Evolutionary conservation across 2,329 filamentous ascomycete genomes (phyloP).

Genomic region (Fusarium sp.): DNA sequence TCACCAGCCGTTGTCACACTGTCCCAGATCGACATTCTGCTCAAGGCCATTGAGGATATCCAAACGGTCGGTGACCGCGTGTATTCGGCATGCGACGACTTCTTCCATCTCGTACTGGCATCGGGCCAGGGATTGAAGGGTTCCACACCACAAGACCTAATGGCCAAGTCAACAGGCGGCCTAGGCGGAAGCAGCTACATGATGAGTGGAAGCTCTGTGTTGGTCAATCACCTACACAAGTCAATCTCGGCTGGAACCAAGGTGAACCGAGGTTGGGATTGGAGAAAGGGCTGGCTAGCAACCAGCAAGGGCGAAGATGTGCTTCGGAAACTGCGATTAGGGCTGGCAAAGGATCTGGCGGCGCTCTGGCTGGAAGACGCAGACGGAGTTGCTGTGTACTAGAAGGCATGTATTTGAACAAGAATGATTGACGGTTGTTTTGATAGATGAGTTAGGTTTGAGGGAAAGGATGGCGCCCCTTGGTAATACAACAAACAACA

Average conservation of each 20-base stretch:
- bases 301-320: conserved; percentile 73
- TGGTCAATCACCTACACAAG: conserved; percentile 69
- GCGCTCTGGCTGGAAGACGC: conserved; percentile 74
- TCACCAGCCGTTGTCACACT: conserved; percentile 65
- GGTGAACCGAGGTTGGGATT: conserved; percentile 75
- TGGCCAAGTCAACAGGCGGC: conserved; percentile 66
- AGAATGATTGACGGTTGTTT: conserved; percentile 21
- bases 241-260: conserved; percentile 65
- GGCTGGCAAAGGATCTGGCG: conserved; percentile 77
- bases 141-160: conserved; percentile 70
- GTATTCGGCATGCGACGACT: conserved; percentile 78
- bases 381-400: conserved; percentile 61
- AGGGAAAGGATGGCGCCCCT: conserved; percentile 22
- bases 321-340: conserved; percentile 75
- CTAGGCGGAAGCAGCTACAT: conserved; percentile 70
- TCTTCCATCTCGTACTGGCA: conserved; percentile 77
- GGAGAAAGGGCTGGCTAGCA: conserved; percentile 78
- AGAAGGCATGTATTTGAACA: conserved; percentile 31
- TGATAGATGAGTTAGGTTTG: conserved; percentile 13
- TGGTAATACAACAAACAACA: conserved; percentile 31
- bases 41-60: conserved; percentile 82
- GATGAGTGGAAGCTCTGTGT: conserved; percentile 77
- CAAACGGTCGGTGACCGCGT: conserved; percentile 78
- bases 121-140: conserved; percentile 71
- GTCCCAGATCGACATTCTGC: conserved; percentile 76